Evolutionary conservation across 2,329 filamentous ascomycete genomes (phyloP).

Genomic region (Ploettnerulaceae sp.): DNA sequence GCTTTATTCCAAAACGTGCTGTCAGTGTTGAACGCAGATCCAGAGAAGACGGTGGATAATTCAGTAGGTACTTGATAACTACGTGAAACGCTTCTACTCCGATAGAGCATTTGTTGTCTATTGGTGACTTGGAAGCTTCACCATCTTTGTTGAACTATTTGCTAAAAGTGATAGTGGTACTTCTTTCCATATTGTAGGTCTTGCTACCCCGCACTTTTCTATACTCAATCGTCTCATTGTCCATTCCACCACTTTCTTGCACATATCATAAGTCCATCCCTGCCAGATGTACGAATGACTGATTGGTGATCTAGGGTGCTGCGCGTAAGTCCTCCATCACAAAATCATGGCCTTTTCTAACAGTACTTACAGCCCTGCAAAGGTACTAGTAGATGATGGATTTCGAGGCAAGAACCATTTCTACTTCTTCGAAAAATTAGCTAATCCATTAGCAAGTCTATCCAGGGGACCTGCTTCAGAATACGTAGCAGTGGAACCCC

Average conservation of each 20-base stretch:
- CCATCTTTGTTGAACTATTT: not conserved
- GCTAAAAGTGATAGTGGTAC: constrained; percentile 18
- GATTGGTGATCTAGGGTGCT: too few relatives aligned
- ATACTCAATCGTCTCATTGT: too few relatives aligned
- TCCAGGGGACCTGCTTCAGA: constrained; percentile 3
- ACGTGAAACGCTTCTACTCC: too few relatives aligned
- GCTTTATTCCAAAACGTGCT: constrained; percentile 21
- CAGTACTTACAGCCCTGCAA: not conserved
- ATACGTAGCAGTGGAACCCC: constrained; percentile 2
- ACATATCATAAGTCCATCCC: too few relatives aligned
- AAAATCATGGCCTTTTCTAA: too few relatives aligned
- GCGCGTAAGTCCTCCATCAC: constrained; percentile 4
- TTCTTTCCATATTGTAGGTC: constrained; percentile 20
- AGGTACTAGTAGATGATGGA: not conserved
- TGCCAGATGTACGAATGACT: too few relatives aligned
- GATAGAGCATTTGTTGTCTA: too few relatives aligned
- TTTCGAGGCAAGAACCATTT: not conserved
- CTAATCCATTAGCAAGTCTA: not conserved
- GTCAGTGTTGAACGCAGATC: constrained; percentile 2
- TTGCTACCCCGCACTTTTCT: too few relatives aligned
- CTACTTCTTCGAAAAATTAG: not conserved
- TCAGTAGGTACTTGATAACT: not conserved
- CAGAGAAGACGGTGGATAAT: not conserved
- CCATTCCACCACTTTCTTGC: too few relatives aligned
- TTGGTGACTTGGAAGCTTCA: too few relatives aligned